Evolutionary conservation across 2,329 filamentous ascomycete species (phyloP).

Genomic region (Blumeria hordei): DNA sequence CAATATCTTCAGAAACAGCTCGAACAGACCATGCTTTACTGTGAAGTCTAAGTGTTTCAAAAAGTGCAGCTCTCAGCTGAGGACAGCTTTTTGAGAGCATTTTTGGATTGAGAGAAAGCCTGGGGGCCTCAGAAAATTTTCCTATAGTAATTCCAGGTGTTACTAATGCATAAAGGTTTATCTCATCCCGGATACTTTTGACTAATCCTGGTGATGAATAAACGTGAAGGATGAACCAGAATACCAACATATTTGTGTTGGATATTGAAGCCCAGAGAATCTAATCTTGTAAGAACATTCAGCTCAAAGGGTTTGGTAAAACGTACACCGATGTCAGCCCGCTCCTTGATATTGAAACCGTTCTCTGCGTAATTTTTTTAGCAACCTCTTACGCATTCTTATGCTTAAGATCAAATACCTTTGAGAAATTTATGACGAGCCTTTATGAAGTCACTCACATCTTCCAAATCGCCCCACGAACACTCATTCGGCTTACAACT

Average conservation of each 20-base stretch:
- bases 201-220: slow-evolving; percentile 19
- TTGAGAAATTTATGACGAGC: slow-evolving; percentile 19
- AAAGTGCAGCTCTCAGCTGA: slow-evolving; percentile 21
- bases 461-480: slow-evolving; percentile 22
- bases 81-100: slow-evolving; percentile 20
- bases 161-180: slow-evolving; percentile 19
- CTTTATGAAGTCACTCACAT: slow-evolving; percentile 22
- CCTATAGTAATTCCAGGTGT: slow-evolving; percentile 13
- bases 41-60: slow-evolving; percentile 22
- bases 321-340: slow-evolving; percentile 20
- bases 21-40: slow-evolving; percentile 20
- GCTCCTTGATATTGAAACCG: slow-evolving; percentile 16
- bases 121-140: slow-evolving; percentile 13
- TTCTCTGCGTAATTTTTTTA: slow-evolving; percentile 7
- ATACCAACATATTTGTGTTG: slow-evolving; percentile 26
- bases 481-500: slow-evolving; percentile 18
- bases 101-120: slow-evolving; percentile 19
- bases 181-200: slow-evolving; percentile 20
- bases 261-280: slow-evolving; percentile 29
- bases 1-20: slow-evolving; percentile 17
- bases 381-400: slow-evolving; percentile 1
- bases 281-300: slow-evolving; percentile 3
- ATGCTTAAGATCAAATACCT: slow-evolving; percentile 9
- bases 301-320: not conserved
- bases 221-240: slow-evolving; percentile 25